Base-by-base conservation (phyloP, 2,329 filamentous ascomycete species). In the Coleophoma cylindrospora region DNA sequence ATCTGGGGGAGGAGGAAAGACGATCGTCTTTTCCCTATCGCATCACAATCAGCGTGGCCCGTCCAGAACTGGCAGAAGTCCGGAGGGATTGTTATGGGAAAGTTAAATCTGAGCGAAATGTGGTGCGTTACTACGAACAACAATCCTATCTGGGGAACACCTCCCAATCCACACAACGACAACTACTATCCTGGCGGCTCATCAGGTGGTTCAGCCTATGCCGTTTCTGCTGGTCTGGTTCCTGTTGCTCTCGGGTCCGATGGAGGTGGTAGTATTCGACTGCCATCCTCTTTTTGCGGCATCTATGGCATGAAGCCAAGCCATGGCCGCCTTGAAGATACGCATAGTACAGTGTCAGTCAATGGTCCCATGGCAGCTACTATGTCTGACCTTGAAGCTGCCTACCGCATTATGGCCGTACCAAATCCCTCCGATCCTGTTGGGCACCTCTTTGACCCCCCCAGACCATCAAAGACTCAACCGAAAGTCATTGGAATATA, bases 171-270 rank as follows among this genome's bases (percentile, higher is more conserved):
- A 0, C 83, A 88, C 66, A 89, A 91, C 63, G 64, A 71, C 0
- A 64, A 72, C 3, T 92, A 89, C 70, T 94, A 94, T 66, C 45
- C 89, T 0, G 91, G 91, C 34, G 91, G 91, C 15, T 96, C 91
- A 64, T 97, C 92, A 1, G 94, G 94, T 43, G 94, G 94, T 13
- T 95, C 91, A 64, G 92, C 92, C 2, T 82, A 95, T 15, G 89
- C 89, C 9, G 89, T 97, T 21, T 81, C 80, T 19, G 74, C 80
- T 1, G 80, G 80, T 21, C 72, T 78, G 2, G 76, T 77, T 0
- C 77, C 83, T 22, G 56, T 84, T 34, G 90, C 91, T 3, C 72
- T 99, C 19, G 94, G 92, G 17, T 96, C 92, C 13, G 94, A 99
- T 65, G 97, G 85, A 0, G 85, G 85, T 52, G 85, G 85, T 32